A percentile compares a stretch with the other conserved stretches of the same genome.
Conservation (phyloP, 2,329 filamentous ascomycete genomes). For the Rhexocercosporidium sp. region DNA sequence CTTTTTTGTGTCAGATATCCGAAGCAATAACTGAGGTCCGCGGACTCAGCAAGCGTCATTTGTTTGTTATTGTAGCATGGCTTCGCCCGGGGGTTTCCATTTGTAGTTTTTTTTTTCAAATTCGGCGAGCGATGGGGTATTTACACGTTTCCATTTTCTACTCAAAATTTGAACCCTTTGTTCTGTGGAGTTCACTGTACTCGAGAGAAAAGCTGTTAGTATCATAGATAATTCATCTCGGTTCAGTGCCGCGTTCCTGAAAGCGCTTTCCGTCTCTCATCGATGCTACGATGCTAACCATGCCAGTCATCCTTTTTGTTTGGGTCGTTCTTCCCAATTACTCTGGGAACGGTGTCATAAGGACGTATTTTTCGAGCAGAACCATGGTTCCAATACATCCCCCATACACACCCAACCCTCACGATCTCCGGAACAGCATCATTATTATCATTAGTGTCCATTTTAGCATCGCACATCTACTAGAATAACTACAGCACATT, state of each 20-base stretch:
- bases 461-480: not conserved
- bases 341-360: not conserved
- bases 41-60: conserved; percentile 18
- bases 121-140: not conserved
- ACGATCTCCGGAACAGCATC: not conserved
- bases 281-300: not conserved
- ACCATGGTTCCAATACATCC: not conserved
- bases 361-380: not conserved
- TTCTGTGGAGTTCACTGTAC: conserved; percentile 21
- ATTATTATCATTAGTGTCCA: not conserved
- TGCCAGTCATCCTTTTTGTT: not conserved
- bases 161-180: conserved; percentile 10
- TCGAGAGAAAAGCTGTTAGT: conserved; percentile 24
- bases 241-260: not conserved
- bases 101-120: conserved; percentile 2
- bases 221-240: conserved; percentile 19
- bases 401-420: not conserved
- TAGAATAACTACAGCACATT: not conserved
- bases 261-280: not conserved
- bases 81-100: conserved; percentile 11
- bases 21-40: conserved; percentile 14
- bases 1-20: conserved; percentile 20
- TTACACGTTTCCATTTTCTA: not conserved
- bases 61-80: conserved; percentile 19
- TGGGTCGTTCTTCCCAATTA: not conserved